Evolutionary conservation across 1,284 basidiomycete genomes (phyloP).

Genomic region (Heimioporus punctisporus): DNA sequence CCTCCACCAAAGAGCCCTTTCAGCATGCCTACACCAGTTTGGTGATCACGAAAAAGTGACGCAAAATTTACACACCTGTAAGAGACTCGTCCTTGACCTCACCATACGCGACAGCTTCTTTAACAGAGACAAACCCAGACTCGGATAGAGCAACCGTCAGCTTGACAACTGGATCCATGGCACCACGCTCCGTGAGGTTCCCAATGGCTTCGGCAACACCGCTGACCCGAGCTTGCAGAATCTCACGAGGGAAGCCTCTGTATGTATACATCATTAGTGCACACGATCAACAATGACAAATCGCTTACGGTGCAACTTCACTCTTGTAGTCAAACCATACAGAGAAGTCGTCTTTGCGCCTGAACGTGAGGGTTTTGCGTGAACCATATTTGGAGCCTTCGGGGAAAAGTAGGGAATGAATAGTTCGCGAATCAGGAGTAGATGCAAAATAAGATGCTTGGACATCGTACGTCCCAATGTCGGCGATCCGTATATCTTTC

Average conservation of each 20-base stretch:
- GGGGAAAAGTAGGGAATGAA: constrained; percentile 78
- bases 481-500: constrained; percentile 88
- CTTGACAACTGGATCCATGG: constrained; percentile 76
- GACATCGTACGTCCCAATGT: constrained; percentile 74
- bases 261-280: constrained; percentile 5
- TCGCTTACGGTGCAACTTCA: constrained; percentile 50
- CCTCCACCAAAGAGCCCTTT: constrained; percentile 83
- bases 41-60: constrained; percentile 8
- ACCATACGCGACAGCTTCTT: constrained; percentile 73
- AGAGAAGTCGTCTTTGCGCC: constrained; percentile 77
- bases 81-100: constrained; percentile 81
- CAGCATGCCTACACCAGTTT: constrained; percentile 60
- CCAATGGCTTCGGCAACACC: constrained; percentile 71
- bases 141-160: constrained; percentile 82
- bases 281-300: background rate
- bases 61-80: constrained; percentile 50
- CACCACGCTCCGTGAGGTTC: constrained; percentile 77
- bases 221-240: constrained; percentile 69
- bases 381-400: constrained; percentile 72
- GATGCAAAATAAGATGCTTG: constrained; percentile 78
- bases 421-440: constrained; percentile 59
- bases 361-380: constrained; percentile 83
- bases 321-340: constrained; percentile 75
- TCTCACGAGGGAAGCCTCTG: constrained; percentile 67
- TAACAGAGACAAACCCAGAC: constrained; percentile 81